phyloP scores from a whole-genome alignment of 2,329 filamentous ascomycete genomes.

The Drechmeria coniospora region DNA sequence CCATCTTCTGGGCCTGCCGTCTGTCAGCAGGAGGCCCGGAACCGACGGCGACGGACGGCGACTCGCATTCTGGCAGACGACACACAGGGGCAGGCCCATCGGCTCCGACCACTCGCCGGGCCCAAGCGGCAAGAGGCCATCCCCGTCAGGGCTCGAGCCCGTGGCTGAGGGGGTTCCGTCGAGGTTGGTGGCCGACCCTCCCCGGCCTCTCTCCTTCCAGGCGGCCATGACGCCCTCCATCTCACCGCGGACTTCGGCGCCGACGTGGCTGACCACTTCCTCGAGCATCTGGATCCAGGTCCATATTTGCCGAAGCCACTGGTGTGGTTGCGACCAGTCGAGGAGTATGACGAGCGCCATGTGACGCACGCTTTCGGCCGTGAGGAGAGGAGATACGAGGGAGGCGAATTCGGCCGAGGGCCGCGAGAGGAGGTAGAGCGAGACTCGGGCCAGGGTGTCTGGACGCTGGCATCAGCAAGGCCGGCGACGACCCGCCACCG shows the following conservation, averaged over 20 bases:
- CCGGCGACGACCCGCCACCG: background rate
- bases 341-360: slow-evolving; percentile 83
- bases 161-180: slow-evolving; percentile 46
- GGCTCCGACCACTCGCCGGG: slow-evolving; percentile 90
- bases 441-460: slow-evolving; percentile 85
- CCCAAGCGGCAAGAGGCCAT: slow-evolving; percentile 61
- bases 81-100: slow-evolving; percentile 70
- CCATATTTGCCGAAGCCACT: slow-evolving; percentile 76
- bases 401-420: slow-evolving; percentile 71
- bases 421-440: slow-evolving; percentile 74
- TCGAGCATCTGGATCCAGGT: slow-evolving; percentile 80
- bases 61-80: slow-evolving; percentile 88
- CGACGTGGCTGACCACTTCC: slow-evolving; percentile 58
- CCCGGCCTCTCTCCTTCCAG: slow-evolving; percentile 64
- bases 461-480: slow-evolving; percentile 7
- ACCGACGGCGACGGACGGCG: slow-evolving; percentile 4
- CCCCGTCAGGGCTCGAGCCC: slow-evolving; percentile 37
- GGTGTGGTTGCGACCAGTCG: slow-evolving; percentile 89
- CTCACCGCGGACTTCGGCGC: slow-evolving; percentile 60
- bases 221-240: slow-evolving; percentile 75
- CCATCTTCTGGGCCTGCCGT: slow-evolving; percentile 67
- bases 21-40: slow-evolving; percentile 8
- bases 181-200: slow-evolving; percentile 43
- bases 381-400: slow-evolving; percentile 71
- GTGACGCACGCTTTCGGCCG: slow-evolving; percentile 67